These are phyloP conservation scores for Saururus chinensis DNA, from an alignment of 164 flowering plant genomes.

Conservation along the genomic window DNA sequence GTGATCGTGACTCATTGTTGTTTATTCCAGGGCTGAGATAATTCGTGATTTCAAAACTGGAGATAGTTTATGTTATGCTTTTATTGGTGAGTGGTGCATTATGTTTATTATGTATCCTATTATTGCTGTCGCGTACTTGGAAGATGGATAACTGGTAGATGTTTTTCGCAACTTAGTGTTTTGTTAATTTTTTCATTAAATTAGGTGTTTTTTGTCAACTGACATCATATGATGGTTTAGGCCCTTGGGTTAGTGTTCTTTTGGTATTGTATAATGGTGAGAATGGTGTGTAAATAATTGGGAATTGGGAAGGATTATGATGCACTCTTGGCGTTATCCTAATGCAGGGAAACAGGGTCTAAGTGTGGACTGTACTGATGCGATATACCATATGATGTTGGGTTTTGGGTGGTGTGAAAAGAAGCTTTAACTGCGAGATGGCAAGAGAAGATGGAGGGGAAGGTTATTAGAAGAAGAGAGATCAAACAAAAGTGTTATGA, in stretches of 20 bases:
- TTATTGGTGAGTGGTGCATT: slow-evolving; percentile 49
- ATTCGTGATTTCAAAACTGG: slow-evolving; percentile 93
- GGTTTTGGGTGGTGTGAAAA: too few species aligned
- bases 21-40: slow-evolving; percentile 62
- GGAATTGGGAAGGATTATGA: too few species aligned
- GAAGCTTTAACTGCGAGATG: too few species aligned
- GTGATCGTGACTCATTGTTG: background rate
- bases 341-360: background rate
- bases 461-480: too few species aligned
- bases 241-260: background rate
- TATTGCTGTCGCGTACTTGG: background rate
- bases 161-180: background rate
- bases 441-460: too few species aligned
- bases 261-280: background rate
- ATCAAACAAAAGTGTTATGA: too few species aligned
- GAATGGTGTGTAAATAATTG: background rate
- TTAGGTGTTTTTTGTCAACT: too few species aligned
- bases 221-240: background rate
- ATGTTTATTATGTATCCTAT: background rate
- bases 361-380: background rate
- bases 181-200: too few species aligned
- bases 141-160: background rate
- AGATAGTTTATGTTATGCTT: slow-evolving; percentile 89
- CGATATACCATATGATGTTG: background rate
- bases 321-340: too few species aligned